Conservation (phyloP, 2,329 filamentous ascomycete genomes). For the Xylaria sp. region DNA sequence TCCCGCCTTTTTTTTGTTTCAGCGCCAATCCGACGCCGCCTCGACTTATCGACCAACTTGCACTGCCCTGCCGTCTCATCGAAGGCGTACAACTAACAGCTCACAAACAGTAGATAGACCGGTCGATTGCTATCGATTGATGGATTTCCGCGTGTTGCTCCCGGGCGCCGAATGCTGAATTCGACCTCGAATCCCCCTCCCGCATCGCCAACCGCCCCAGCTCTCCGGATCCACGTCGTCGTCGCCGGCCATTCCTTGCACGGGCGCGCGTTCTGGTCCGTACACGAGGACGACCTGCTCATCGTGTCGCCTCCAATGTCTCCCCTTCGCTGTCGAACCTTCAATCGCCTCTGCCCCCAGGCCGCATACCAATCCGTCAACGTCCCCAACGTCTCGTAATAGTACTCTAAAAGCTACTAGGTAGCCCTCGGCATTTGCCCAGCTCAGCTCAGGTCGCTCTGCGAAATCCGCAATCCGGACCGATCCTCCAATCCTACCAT, state of each 20-base stretch:
- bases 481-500: neutral
- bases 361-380: constrained; percentile 40
- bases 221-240: constrained; percentile 8
- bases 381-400: constrained; percentile 27
- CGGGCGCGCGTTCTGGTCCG: constrained; percentile 8
- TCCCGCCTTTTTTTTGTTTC: constrained; percentile 24
- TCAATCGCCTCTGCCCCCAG: constrained; percentile 46
- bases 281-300: neutral
- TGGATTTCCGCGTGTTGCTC: neutral
- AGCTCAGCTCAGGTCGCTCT: neutral
- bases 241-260: neutral
- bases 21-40: constrained; percentile 1
- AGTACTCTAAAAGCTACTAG: neutral
- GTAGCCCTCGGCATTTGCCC: constrained; percentile 21
- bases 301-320: constrained; percentile 48
- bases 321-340: constrained; percentile 42
- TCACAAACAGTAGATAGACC: neutral
- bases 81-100: too few species aligned
- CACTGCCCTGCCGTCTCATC: neutral
- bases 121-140: constrained; percentile 4
- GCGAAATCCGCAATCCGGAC: neutral
- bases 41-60: constrained; percentile 1
- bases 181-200: constrained; percentile 1
- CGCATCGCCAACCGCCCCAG: neutral
- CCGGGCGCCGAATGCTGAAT: constrained; percentile 2